Evolutionary conservation across 78 protist species (phyloP), one percentile per base, ranked within the genome.

Genomic region (Monocercomonoides exilis): DNA sequence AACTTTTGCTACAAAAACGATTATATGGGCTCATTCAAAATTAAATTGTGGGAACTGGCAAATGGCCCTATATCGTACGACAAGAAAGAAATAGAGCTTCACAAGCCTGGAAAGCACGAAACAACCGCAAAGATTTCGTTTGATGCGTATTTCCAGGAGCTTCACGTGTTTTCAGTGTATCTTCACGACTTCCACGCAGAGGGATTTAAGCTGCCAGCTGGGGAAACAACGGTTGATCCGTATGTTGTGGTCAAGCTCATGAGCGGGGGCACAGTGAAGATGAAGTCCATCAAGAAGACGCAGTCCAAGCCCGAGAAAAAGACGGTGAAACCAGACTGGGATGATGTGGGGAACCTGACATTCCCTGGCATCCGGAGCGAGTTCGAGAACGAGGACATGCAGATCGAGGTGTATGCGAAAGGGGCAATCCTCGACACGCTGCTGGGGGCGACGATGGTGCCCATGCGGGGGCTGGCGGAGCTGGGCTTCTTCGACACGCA

Each of bases 381-480:
- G 42, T 21, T 79, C 43, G 82, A 79, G 82, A 79, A 79, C 82
- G 82, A 79, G 11, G 82, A 79, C 82, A 4, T 79, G 11, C 4
- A 79, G 82, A 21, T 79, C 43, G 6, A 21, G 82, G 82, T 33
- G 43, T 32, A 33, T 29, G 82, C n/a, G 6, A 5, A 21, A 29
- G 6, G 36, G 45, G 4, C 6, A 21, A 38, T 79, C 4, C 6
- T 38, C 82, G 11, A 79, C 4, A 79, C 6, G 82, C 70, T 54
- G 21, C n/a, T 79, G 6, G 82, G 82, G 45, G 5, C 4, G 45
- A 33, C 82, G 6, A 32, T 32, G 45, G 42, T 79, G 6, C 82
- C 82, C 11, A 4, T 79, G 82, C 82, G 82, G 11, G 82, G 82
- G 45, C 82, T 79, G 45, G 45, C 36, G 43, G 82, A 79, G 42